Percentiles rank a stretch among this genome's conserved stretches.
Conservation (phyloP, 768 basidiomycete genomes). For the Asterophora parasitica region DNA sequence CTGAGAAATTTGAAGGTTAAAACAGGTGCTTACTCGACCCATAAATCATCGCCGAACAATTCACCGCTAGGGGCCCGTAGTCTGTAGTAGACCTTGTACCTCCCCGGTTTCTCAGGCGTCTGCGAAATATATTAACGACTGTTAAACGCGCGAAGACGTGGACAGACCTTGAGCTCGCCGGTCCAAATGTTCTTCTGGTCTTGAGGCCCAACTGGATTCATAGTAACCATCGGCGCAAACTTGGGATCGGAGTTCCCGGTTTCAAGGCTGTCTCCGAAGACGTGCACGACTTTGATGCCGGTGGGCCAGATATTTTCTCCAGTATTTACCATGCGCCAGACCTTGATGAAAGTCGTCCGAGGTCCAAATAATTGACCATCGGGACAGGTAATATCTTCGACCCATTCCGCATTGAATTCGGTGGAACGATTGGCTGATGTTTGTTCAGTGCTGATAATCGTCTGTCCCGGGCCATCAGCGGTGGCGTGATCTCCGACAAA, state of each 20-base stretch:
- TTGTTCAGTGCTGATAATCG: not conserved
- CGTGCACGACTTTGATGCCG: constrained; percentile 61
- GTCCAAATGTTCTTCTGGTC: constrained; percentile 62
- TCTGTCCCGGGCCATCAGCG: too few relatives aligned
- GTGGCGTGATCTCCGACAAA: too few relatives aligned
- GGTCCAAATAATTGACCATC: constrained; percentile 77
- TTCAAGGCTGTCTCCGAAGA: constrained; percentile 62
- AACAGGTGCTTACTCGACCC: constrained; percentile 62
- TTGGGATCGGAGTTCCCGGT: constrained; percentile 20
- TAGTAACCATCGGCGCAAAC: constrained; percentile 10
- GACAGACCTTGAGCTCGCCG: constrained; percentile 66
- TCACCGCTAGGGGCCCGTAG: constrained; percentile 53
- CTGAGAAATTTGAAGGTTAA: not conserved
- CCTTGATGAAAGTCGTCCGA: constrained; percentile 83
- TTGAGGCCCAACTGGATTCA: constrained; percentile 57
- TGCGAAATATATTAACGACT: constrained; percentile 16
- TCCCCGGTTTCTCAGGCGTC: constrained; percentile 72
- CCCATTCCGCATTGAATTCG: constrained; percentile 38
- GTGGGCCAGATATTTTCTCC: constrained; percentile 63
- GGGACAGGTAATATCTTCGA: constrained; percentile 65
- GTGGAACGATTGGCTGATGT: constrained; percentile 24
- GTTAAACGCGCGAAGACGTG: not conserved
- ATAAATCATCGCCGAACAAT: constrained; percentile 69
- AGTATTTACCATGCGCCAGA: constrained; percentile 71
- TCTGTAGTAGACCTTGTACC: constrained; percentile 76